A percentile compares a stretch with the other conserved stretches of the same genome.
These are phyloP conservation scores for Kalanchoe fedtschenkoi DNA, from an alignment of 164 flowering plant species.

Conservation along the genomic window DNA sequence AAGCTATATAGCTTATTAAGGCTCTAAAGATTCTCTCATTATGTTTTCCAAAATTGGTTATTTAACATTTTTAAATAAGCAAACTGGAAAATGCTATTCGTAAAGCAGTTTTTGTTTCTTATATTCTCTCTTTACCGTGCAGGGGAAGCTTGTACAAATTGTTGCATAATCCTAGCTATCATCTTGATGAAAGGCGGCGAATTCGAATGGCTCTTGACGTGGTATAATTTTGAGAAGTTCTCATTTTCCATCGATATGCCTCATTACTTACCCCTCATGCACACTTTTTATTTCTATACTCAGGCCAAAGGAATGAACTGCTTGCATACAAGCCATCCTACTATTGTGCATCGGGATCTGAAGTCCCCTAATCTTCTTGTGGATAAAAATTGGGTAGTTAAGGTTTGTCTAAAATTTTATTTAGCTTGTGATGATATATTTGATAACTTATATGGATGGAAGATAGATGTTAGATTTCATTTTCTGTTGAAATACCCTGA, in stretches of 20 bases:
- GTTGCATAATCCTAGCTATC: slow-evolving; percentile 66
- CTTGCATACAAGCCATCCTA: slow-evolving; percentile 92
- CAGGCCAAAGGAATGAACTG: slow-evolving; percentile 99
- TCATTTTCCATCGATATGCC: neutral
- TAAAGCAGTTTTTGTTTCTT: neutral
- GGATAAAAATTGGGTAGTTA: slow-evolving; percentile 95
- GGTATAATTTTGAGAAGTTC: slow-evolving; percentile 32
- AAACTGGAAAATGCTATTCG: too few species aligned
- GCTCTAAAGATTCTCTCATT: neutral
- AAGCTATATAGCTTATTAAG: neutral
- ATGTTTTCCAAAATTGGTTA: neutral
- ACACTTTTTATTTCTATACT: slow-evolving; percentile 9
- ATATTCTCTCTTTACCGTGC: slow-evolving; percentile 14
- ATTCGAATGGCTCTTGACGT: slow-evolving; percentile 94
- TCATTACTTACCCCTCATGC: neutral
- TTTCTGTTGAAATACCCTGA: neutral
- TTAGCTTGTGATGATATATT: neutral
- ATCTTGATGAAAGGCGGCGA: slow-evolving; percentile 78
- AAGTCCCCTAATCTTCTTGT: slow-evolving; percentile 97
- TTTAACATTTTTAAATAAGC: neutral
- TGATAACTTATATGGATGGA: neutral
- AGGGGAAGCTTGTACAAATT: slow-evolving; percentile 94
- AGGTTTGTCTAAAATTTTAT: slow-evolving; percentile 36
- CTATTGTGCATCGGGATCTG: slow-evolving; percentile 94
- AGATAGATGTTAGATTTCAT: neutral